These are phyloP conservation scores for Hyaloscypha finlandica DNA, from an alignment of 495 filamentous ascomycete species.

Conservation along the genomic window DNA sequence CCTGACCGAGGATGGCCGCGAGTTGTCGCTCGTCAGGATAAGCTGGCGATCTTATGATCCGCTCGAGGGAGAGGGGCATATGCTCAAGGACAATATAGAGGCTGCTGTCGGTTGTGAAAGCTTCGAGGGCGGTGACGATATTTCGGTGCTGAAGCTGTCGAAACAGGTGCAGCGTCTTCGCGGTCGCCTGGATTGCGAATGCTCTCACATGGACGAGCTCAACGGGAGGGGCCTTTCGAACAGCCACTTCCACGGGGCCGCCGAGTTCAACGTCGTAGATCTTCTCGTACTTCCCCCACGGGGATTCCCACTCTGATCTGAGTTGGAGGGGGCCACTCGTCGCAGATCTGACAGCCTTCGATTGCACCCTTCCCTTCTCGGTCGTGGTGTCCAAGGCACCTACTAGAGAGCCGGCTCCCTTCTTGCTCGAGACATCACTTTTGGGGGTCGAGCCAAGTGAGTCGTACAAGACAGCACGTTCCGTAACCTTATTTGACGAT, in stretches of 20 bases:
- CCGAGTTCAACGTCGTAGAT: slow-evolving; percentile 13
- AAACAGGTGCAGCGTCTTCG: neutral
- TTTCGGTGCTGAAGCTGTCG: slow-evolving; percentile 25
- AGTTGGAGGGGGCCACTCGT: no score
- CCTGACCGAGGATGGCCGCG: slow-evolving; percentile 35
- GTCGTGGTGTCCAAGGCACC: no score
- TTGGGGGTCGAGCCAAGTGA: no score
- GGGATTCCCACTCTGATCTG: no score
- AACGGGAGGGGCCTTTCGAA: slow-evolving; percentile 21
- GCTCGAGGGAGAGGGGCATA: slow-evolving; percentile 30
- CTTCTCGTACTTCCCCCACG: no score
- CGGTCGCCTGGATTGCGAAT: slow-evolving; percentile 18
- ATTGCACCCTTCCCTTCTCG: no score
- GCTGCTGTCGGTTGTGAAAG: slow-evolving; percentile 21
- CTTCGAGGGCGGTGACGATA: slow-evolving; percentile 24
- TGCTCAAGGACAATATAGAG: slow-evolving; percentile 32
- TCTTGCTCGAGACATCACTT: no score
- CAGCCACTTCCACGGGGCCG: slow-evolving; percentile 19
- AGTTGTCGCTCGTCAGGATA: slow-evolving; percentile 33
- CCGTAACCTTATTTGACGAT: no score
- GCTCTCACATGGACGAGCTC: slow-evolving; percentile 23
- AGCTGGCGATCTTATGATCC: slow-evolving; percentile 27
- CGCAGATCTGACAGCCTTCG: no score
- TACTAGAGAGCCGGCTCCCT: no score
- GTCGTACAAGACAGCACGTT: no score